Conservation (phyloP, 2,329 filamentous ascomycete genomes). For the Nothopassalora personata region DNA sequence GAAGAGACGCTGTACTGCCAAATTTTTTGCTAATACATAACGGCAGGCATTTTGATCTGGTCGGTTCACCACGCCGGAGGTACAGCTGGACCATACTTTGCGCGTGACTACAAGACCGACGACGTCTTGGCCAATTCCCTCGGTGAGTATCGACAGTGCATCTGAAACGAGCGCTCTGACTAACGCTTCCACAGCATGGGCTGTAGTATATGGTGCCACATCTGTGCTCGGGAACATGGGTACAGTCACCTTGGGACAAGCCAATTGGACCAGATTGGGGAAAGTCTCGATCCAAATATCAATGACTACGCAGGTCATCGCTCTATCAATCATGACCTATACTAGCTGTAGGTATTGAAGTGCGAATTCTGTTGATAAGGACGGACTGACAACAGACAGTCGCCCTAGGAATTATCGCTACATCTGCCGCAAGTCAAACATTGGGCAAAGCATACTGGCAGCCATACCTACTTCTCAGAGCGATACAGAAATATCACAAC, state of each 20-base stretch:
- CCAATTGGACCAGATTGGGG: slow-evolving; percentile 10
- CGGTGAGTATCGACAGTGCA: neutral
- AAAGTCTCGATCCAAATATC: slow-evolving; percentile 3
- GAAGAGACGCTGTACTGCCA: no score
- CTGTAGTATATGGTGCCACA: slow-evolving; percentile 12
- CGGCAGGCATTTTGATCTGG: slow-evolving; percentile 6
- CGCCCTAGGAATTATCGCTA: slow-evolving; percentile 11
- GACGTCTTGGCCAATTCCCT: slow-evolving; percentile 9
- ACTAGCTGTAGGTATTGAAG: neutral
- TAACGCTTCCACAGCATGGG: neutral
- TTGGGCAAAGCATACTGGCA: slow-evolving; percentile 12
- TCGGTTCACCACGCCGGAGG: slow-evolving; percentile 10
- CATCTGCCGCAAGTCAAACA: slow-evolving; percentile 11
- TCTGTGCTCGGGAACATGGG: slow-evolving; percentile 12
- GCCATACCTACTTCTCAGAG: slow-evolving; percentile 11
- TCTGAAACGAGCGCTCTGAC: no score
- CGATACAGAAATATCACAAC: slow-evolving; percentile 13
- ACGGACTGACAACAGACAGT: neutral
- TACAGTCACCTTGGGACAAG: slow-evolving; percentile 6
- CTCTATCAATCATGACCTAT: slow-evolving; percentile 5
- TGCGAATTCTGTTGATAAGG: no score
- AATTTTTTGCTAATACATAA: no score
- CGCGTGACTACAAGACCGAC: slow-evolving; percentile 10
- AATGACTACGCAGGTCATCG: slow-evolving; percentile 9
- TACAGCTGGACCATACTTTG: slow-evolving; percentile 14